Evolutionary conservation across 2,329 filamentous ascomycete species (phyloP).

Genomic region (Sclerotinia sclerotiorum): DNA sequence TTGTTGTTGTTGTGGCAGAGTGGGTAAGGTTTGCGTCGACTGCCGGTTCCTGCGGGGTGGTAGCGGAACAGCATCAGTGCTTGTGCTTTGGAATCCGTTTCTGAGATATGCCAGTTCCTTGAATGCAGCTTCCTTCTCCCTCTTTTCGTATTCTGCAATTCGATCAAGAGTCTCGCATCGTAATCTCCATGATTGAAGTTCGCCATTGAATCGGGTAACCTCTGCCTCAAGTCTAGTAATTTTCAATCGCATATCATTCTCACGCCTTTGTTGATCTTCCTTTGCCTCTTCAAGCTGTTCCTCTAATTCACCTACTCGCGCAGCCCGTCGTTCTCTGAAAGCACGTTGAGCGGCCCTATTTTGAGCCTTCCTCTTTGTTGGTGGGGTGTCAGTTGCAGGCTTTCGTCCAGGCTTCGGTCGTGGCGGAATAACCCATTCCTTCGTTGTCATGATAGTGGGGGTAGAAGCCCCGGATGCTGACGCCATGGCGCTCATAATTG

Average conservation of each 20-base stretch:
- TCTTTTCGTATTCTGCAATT: constrained; percentile 41
- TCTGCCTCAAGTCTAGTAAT: constrained; percentile 62
- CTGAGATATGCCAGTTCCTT: constrained; percentile 44
- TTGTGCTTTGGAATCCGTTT: constrained; percentile 37
- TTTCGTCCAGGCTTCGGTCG: constrained; percentile 89
- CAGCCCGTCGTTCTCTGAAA: constrained; percentile 83
- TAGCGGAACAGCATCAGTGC: constrained; percentile 45
- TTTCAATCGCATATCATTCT: constrained; percentile 56
- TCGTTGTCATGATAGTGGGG: constrained; percentile 64
- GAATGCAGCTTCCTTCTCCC: constrained; percentile 46
- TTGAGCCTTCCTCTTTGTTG: constrained; percentile 90
- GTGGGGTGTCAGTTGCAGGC: constrained; percentile 87
- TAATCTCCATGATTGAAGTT: constrained; percentile 40
- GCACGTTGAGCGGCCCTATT: constrained; percentile 89
- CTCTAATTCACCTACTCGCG: constrained; percentile 75
- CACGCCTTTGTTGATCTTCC: constrained; percentile 55
- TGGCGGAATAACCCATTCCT: constrained; percentile 83
- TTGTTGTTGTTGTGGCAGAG: constrained; percentile 31
- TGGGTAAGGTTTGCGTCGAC: constrained; percentile 20
- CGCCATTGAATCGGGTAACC: constrained; percentile 58
- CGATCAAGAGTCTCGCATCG: constrained; percentile 40
- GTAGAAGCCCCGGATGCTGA: constrained; percentile 42
- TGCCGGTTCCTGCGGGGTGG: constrained; percentile 40
- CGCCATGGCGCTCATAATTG: constrained; percentile 31
- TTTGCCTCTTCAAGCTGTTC: constrained; percentile 64